Base-by-base conservation (phyloP, 2,329 filamentous ascomycete genomes). In the Pyricularia grisea region DNA sequence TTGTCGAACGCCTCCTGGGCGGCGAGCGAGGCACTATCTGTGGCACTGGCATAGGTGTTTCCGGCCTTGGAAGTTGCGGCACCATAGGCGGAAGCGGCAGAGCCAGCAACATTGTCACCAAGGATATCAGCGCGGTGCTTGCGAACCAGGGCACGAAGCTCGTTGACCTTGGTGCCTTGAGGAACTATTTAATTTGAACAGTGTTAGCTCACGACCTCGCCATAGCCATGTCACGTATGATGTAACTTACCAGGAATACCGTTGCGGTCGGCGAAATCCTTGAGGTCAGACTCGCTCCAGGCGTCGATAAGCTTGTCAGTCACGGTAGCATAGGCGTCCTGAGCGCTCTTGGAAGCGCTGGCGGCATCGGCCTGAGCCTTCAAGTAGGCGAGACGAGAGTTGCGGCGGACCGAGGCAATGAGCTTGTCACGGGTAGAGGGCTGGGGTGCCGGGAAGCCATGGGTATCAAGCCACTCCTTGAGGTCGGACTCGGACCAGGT, bases 181-280 rank as follows among this genome's bases (percentile, higher is more conserved):
- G 95, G 95, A 67, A 97, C 92, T 82, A 85, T 20, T 20, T 58
- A 23, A 14, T 28, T 31, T 2, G 33, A 85, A 20, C 58, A 75
- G 66, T 74, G 73, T 72, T 31, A 69, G 67, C n/a, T 10, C 12
- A n/a, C 17, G 4, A 27, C 11, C 11, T 23, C 3, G 5, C 31
- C 28, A 66, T 7, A 14, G 10, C 1, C 64, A 66, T 6, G 2
- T 17, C 4, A 31, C 1, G n/a, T 11, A 30, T n/a, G 4, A 6
- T 20, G 23, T n/a, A 60, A 71, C 77, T 31, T 74, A 81, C 81
- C 80, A 14, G 76, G 78, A 76, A 99, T 91, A 70, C 88, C 88
- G 74, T 98, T 95, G 85, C 94, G 92, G 82, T 98, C 94, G 69
- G 89, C 89, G 82, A 95, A 98, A 72, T 92, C 90, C 85, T 98